These are phyloP conservation scores for Saturnispora quitensis DNA, from an alignment of 805 yeast genomes.

Conservation along the genomic window DNA sequence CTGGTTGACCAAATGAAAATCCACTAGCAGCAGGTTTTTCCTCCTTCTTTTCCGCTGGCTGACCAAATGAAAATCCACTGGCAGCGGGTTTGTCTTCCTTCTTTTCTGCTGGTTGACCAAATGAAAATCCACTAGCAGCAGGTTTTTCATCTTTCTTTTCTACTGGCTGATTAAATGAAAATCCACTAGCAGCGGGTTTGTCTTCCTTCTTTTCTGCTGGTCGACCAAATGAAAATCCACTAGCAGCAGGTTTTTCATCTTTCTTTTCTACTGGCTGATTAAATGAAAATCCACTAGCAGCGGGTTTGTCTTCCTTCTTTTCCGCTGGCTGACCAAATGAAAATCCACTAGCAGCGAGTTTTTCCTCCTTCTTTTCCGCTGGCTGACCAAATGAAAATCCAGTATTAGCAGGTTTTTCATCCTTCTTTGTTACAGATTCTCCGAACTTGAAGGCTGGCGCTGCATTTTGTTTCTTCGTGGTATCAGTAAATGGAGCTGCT, in stretches of 20 bases:
- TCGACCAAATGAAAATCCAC: neutral
- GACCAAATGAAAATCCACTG: neutral
- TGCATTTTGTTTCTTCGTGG: neutral
- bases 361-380: neutral
- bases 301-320: slow-evolving; percentile 1
- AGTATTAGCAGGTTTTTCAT: neutral
- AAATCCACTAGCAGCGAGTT: neutral
- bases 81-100: neutral
- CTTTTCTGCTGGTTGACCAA: neutral
- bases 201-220: neutral
- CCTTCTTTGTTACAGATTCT: neutral
- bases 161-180: neutral
- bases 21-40: neutral
- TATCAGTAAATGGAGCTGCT: neutral
- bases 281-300: neutral
- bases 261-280: neutral
- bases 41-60: neutral
- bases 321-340: neutral
- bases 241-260: neutral
- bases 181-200: neutral
- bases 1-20: neutral
- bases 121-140: neutral
- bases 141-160: neutral
- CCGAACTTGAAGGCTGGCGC: no score
- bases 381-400: neutral